These are phyloP conservation scores for Silene conica DNA, from an alignment of 148 eudicot species.

Conservation along the genomic window DNA sequence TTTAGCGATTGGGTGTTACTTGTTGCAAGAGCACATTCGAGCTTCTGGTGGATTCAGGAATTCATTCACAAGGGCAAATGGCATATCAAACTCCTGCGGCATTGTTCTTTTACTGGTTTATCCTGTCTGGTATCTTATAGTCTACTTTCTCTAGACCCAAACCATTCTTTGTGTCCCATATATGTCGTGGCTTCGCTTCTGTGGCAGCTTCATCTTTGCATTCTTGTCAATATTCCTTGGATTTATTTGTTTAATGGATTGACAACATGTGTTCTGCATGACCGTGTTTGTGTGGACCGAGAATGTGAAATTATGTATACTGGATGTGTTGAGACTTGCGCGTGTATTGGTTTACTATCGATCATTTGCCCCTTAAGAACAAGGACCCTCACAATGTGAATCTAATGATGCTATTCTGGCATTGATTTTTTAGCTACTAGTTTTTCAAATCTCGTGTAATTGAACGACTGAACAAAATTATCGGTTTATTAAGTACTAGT, in stretches of 20 bases:
- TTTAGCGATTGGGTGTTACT: slow-evolving; percentile 58
- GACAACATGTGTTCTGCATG: background rate
- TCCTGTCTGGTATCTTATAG: slow-evolving; percentile 68
- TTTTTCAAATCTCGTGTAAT: no score
- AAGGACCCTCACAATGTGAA: no score
- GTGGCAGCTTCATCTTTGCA: background rate
- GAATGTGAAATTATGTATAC: background rate
- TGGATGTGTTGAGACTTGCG: no score
- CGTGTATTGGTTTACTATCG: background rate
- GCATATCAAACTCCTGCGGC: slow-evolving; percentile 75
- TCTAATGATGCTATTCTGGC: no score
- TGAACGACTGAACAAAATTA: no score
- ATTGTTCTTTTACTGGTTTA: slow-evolving; percentile 62
- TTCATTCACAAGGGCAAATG: slow-evolving; percentile 71
- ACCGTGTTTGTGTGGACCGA: background rate
- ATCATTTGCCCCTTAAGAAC: background rate
- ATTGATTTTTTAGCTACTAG: no score
- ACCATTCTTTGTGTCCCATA: background rate
- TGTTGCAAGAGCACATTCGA: slow-evolving; percentile 91
- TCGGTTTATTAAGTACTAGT: no score
- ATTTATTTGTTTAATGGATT: slow-evolving; percentile 18
- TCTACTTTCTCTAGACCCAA: slow-evolving; percentile 2
- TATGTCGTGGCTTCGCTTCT: background rate
- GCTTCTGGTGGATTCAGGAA: slow-evolving; percentile 93
- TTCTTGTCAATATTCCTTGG: background rate